Evolutionary conservation across 169 alveolate genomes (phyloP), one percentile per base, ranked within the genome.

Genomic region (Cryptosporidium sp.): DNA sequence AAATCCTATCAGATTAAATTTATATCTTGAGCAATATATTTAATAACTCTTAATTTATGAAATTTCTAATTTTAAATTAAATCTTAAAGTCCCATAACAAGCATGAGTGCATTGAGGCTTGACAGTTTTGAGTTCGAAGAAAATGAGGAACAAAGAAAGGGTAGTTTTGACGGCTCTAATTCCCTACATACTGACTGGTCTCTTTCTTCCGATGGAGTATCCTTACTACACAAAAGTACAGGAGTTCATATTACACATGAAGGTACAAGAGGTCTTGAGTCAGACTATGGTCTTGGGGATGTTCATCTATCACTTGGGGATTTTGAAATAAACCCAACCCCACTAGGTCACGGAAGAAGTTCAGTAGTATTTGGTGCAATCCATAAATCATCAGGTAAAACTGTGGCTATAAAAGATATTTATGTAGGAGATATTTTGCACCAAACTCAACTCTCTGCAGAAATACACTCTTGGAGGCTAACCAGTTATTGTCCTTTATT

Each of bases 281-380:
- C 89, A 39, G 51, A 65, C 26, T 65, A 80, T 39, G 89, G 89
- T 18, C 59, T 80, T 2, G 89, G 89, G 21, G 89, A 80, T 31
- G 21, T 80, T 33, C 6, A 23, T 14, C 52, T 80, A 65, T 62
- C 69, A 12, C 14, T 65, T 18, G 59, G 43, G 55, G 89, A 80
- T 21, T 80, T 80, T 41, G 89, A 80, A 4, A 52, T 80, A 7
- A 41, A 41, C 26, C 89, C 89, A 80, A 80, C 67, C 14, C 89
- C 89, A 18, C 14, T 80, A 41, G 89, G 89, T 31, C 89, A 80
- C 62, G 89, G 89, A 33, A 80, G 89, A 62, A 80, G 89, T 41
- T 80, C 89, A 23, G 68, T 80, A 18, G 89, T 80, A 6, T 80
- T 43, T 43, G 62, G 62, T 43, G 89, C 89, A 80, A 80, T 61